These are phyloP conservation scores for Fusarium anthophilum DNA, from an alignment of 2,329 filamentous ascomycete genomes.

Conservation along the genomic window DNA sequence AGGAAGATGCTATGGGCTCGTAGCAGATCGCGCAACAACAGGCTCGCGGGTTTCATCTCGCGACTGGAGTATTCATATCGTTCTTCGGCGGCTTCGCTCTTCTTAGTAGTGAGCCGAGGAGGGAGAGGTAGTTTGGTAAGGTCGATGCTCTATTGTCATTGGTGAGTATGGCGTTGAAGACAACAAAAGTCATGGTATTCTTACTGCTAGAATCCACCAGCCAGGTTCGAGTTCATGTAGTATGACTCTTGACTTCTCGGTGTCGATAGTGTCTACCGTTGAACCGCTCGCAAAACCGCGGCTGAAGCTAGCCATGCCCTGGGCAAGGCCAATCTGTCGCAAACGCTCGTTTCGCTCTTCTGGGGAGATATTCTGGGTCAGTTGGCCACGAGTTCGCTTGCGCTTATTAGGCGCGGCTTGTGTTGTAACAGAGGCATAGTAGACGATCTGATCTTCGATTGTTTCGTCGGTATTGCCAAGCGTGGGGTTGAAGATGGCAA, in stretches of 20 bases:
- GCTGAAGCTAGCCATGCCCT: conserved; percentile 95
- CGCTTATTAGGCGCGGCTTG: conserved; percentile 52
- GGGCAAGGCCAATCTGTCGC: conserved; percentile 92
- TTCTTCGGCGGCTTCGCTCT: conserved; percentile 52
- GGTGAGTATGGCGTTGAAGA: conserved; percentile 1
- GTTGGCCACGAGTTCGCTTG: conserved; percentile 53
- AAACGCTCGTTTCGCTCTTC: conserved; percentile 86
- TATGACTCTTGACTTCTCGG: conserved; percentile 85
- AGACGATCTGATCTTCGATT: conserved; percentile 86
- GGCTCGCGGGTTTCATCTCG: conserved; percentile 83
- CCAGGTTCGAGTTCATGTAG: conserved; percentile 86
- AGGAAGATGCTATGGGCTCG: conserved; percentile 87
- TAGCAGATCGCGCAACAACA: conserved; percentile 82
- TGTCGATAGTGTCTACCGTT: conserved; percentile 86
- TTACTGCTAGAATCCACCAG: conserved; percentile 95
- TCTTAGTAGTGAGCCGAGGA: conserved; percentile 57
- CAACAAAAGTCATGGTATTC: conserved; percentile 42
- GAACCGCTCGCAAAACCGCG: conserved; percentile 84
- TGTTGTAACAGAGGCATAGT: conserved; percentile 77
- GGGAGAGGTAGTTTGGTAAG: conserved; percentile 77
- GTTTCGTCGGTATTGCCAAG: conserved; percentile 69
- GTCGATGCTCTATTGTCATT: conserved; percentile 64
- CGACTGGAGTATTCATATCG: conserved; percentile 84
- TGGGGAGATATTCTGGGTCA: conserved; percentile 57
- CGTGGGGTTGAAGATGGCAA: conserved; percentile 94